phyloP scores from a whole-genome alignment of 805 yeast genomes.

The Saturnispora mendoncae region DNA sequence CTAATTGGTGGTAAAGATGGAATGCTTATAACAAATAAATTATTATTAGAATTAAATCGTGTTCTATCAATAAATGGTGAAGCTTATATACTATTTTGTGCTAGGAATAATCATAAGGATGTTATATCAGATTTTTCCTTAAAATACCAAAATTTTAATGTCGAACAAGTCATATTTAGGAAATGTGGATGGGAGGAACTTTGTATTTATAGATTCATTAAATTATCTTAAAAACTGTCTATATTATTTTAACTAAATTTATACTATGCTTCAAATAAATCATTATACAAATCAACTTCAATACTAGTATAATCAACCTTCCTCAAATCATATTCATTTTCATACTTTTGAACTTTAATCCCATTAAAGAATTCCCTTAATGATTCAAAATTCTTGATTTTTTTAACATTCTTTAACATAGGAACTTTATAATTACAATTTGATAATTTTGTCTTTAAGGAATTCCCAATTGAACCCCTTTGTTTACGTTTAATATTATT shows the following conservation, averaged over 20 bases:
- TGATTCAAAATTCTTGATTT: slow-evolving; percentile 34
- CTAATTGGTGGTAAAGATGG: slow-evolving; percentile 85
- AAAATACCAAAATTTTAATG: slow-evolving; percentile 38
- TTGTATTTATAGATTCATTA: slow-evolving; percentile 56
- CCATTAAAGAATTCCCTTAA: slow-evolving; percentile 59
- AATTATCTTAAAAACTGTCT: slow-evolving; percentile 13
- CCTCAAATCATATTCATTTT: slow-evolving; percentile 49
- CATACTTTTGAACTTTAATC: slow-evolving; percentile 56
- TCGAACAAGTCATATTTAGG: slow-evolving; percentile 46
- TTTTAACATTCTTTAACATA: slow-evolving; percentile 35
- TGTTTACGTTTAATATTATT: slow-evolving; percentile 15
- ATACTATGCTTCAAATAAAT: slow-evolving; percentile 29
- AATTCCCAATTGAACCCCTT: not conserved
- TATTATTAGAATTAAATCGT: slow-evolving; percentile 45
- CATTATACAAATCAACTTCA: slow-evolving; percentile 48
- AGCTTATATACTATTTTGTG: slow-evolving; percentile 88
- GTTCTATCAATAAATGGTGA: slow-evolving; percentile 54
- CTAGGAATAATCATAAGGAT: slow-evolving; percentile 69
- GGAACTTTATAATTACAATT: slow-evolving; percentile 30
- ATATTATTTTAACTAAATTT: not conserved
- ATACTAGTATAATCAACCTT: slow-evolving; percentile 38
- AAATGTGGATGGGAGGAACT: slow-evolving; percentile 96
- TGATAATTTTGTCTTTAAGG: too few relatives aligned
- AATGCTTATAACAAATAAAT: slow-evolving; percentile 69
- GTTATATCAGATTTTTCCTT: slow-evolving; percentile 42